Conservation (phyloP, 164 flowering plant genomes). For the Sextonia rubra region DNA sequence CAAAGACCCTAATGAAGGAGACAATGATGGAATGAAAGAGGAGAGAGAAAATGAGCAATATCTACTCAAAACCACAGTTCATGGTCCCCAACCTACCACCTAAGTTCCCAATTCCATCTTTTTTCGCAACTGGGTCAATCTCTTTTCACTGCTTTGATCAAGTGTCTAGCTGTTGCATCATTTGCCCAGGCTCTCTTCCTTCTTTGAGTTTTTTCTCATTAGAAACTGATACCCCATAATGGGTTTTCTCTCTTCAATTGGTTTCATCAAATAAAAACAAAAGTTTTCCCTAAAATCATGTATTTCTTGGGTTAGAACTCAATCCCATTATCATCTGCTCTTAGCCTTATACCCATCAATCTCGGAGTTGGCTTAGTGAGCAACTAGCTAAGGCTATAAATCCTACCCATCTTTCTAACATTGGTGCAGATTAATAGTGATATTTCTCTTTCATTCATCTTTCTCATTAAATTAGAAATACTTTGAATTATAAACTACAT, state of each 20-base stretch:
- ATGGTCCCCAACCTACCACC: slow-evolving; percentile 1
- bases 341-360: neutral
- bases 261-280: neutral
- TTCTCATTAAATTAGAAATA: too few species aligned
- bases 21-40: neutral
- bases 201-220: neutral
- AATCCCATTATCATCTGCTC: neutral
- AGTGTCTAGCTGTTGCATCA: neutral
- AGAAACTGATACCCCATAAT: neutral
- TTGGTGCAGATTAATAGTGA: too few species aligned
- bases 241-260: neutral
- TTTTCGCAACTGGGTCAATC: neutral
- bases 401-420: too few species aligned
- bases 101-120: neutral
- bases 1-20: neutral
- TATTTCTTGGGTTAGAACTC: neutral
- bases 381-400: too few species aligned
- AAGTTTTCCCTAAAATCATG: neutral
- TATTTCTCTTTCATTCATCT: too few species aligned
- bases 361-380: too few species aligned
- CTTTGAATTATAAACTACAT: too few species aligned
- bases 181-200: neutral
- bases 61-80: neutral
- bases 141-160: neutral
- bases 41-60: neutral